Percentiles rank a stretch among this genome's conserved stretches.
Conservation (phyloP, 371 early-diverging fungal genomes). For the Mucor piriformis region DNA sequence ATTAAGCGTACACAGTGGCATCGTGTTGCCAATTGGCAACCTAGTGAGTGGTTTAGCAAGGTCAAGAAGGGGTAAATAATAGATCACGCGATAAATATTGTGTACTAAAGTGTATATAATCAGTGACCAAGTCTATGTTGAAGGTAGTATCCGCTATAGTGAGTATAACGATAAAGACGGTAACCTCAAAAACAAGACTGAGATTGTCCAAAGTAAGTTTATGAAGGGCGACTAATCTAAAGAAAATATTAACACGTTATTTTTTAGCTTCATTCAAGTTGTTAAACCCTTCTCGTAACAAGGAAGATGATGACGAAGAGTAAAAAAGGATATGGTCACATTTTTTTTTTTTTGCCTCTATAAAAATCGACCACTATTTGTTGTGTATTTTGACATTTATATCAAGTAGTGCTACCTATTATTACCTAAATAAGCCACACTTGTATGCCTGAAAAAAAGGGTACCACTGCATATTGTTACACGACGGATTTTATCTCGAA, state of each 20-base stretch:
- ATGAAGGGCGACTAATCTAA: neutral
- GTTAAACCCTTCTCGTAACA: constrained; percentile 14
- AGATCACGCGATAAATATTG: too few relatives aligned
- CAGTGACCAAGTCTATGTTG: constrained; percentile 66
- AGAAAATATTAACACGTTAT: neutral
- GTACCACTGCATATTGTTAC: neutral
- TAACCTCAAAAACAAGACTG: constrained; percentile 54
- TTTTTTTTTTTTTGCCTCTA: too few relatives aligned
- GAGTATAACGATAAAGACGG: constrained; percentile 68
- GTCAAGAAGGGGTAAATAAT: constrained; percentile 57
- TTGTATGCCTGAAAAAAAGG: neutral
- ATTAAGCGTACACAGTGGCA: constrained; percentile 68
- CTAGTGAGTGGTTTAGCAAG: constrained; percentile 46
- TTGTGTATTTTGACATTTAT: neutral
- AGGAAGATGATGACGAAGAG: constrained; percentile 16
- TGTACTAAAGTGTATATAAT: too few relatives aligned
- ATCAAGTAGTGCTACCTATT: neutral
- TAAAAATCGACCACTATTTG: neutral
- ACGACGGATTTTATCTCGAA: neutral
- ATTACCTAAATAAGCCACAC: constrained; percentile 4
- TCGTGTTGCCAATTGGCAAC: constrained; percentile 55
- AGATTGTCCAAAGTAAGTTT: constrained; percentile 56
- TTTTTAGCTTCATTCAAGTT: constrained; percentile 15
- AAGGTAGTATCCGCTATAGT: constrained; percentile 61
- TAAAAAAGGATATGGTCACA: too few relatives aligned